A percentile compares a stretch with the other conserved stretches of the same genome.
Evolutionary conservation across 306 rosid genomes (phyloP).

Genomic region (Heteromeles arbutifolia): DNA sequence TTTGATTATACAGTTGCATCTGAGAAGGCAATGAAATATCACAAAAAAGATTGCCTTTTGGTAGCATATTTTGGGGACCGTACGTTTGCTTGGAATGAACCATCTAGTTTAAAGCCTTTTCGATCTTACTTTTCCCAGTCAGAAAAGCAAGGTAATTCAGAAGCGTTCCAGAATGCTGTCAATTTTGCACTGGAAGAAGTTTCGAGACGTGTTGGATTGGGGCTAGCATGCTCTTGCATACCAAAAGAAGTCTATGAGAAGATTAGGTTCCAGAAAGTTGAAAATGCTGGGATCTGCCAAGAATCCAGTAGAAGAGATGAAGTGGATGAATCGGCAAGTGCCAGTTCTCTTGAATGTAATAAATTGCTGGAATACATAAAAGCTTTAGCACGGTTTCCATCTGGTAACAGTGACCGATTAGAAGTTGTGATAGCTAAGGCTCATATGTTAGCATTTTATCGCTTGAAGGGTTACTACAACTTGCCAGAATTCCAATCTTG

Average conservation of each 20-base stretch:
- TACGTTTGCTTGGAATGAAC: conserved; percentile 97
- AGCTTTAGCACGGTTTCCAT: conserved; percentile 55
- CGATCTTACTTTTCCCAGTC: conserved; percentile 52
- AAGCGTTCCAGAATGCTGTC: conserved; percentile 72
- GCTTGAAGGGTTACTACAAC: conserved; percentile 60
- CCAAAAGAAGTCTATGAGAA: conserved; percentile 49
- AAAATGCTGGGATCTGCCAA: conserved; percentile 67
- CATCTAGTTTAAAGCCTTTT: conserved; percentile 65
- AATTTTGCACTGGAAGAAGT: conserved; percentile 79
- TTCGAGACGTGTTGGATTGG: conserved; percentile 66
- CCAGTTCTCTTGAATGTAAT: conserved; percentile 47
- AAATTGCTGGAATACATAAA: conserved; percentile 48
- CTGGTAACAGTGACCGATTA: conserved; percentile 46
- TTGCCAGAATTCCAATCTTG: conserved; percentile 70
- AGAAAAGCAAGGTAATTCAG: conserved; percentile 71
- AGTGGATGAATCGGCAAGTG: conserved; percentile 50
- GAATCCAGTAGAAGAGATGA: conserved; percentile 42
- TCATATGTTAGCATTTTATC: conserved; percentile 67
- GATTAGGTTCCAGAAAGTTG: conserved; percentile 57
- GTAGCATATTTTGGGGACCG: conserved; percentile 96
- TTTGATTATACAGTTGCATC: conserved; percentile 81
- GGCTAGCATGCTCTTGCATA: conserved; percentile 71
- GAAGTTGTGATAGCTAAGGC: conserved; percentile 79
- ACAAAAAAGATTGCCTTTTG: conserved; percentile 74
- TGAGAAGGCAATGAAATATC: conserved; percentile 77